Conservation (phyloP, 257 asterid species). For the Verbascum thapsus region DNA sequence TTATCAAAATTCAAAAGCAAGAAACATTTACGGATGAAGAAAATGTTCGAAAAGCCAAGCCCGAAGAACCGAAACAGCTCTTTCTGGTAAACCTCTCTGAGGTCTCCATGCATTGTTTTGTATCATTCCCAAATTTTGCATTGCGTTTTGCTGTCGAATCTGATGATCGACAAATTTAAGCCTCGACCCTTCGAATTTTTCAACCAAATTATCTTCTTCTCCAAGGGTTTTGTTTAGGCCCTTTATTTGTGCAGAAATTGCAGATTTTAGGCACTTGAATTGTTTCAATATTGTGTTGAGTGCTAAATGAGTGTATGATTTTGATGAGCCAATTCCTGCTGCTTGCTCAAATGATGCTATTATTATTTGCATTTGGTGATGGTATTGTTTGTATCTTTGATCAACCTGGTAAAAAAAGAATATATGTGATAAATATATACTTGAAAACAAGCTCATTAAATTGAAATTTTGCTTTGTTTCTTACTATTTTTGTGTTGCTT, state of each 20-base stretch:
- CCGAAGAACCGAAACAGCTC: slow-evolving; percentile 79
- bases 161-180: slow-evolving; percentile 53
- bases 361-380: slow-evolving; percentile 62
- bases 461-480: too few relatives aligned
- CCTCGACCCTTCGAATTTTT: slow-evolving; percentile 47
- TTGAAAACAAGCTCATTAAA: background rate
- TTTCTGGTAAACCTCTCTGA: slow-evolving; percentile 72
- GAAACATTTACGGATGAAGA: slow-evolving; percentile 64
- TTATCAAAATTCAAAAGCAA: background rate
- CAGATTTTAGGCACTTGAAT: slow-evolving; percentile 61
- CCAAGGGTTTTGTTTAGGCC: slow-evolving; percentile 51
- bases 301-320: slow-evolving; percentile 61
- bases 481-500: too few relatives aligned
- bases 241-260: slow-evolving; percentile 53
- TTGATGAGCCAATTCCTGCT: slow-evolving; percentile 69
- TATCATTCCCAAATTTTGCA: slow-evolving; percentile 65
- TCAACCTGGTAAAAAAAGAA: too few relatives aligned
- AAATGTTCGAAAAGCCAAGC: slow-evolving; percentile 89
- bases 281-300: slow-evolving; percentile 66
- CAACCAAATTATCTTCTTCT: slow-evolving; percentile 40
- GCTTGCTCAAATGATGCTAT: slow-evolving; percentile 60
- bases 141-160: slow-evolving; percentile 51
- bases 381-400: slow-evolving; percentile 63
- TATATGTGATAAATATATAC: too few relatives aligned
- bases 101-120: slow-evolving; percentile 75